phyloP scores from a whole-genome alignment of 306 rosid species.

The Prinsepia uniflora region DNA sequence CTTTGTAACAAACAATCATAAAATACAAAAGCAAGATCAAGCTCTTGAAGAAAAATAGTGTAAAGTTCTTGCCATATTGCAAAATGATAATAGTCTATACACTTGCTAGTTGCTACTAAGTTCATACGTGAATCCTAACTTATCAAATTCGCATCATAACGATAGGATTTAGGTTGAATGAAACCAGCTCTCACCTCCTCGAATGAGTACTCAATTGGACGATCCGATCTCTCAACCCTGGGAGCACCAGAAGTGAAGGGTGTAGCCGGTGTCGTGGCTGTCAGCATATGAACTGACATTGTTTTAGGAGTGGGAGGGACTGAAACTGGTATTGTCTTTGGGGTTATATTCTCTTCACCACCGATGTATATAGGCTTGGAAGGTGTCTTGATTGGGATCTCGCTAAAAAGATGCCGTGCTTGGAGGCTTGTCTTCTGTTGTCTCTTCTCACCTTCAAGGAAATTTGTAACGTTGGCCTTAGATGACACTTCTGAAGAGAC shows the following conservation, averaged over 20 bases:
- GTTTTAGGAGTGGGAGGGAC: conserved; percentile 57
- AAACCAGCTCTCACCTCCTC: conserved; percentile 62
- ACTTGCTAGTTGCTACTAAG: not conserved
- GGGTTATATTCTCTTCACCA: conserved; percentile 43
- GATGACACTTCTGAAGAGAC: conserved; percentile 36
- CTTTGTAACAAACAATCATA: not conserved
- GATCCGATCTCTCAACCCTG: conserved; percentile 19
- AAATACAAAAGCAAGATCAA: not conserved
- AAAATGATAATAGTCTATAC: not conserved
- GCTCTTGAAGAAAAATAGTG: not conserved
- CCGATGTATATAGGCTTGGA: conserved; percentile 25
- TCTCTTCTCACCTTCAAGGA: conserved; percentile 27
- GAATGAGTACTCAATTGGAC: conserved; percentile 45
- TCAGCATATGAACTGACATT: conserved; percentile 34
- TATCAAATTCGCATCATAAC: not conserved
- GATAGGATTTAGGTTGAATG: conserved; percentile 20
- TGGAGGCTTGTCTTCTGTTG: not conserved
- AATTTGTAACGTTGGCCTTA: conserved; percentile 34
- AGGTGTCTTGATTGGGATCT: conserved; percentile 38
- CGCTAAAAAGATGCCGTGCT: conserved; percentile 9
- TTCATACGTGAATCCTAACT: not conserved
- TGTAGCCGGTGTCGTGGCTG: conserved; percentile 47
- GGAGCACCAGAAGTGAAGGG: conserved; percentile 22
- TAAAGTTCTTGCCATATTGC: not conserved
- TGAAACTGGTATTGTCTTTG: conserved; percentile 37